phyloP scores from a whole-genome alignment of 371 early-diverging fungal genomes.

The Mortierella sp. region DNA sequence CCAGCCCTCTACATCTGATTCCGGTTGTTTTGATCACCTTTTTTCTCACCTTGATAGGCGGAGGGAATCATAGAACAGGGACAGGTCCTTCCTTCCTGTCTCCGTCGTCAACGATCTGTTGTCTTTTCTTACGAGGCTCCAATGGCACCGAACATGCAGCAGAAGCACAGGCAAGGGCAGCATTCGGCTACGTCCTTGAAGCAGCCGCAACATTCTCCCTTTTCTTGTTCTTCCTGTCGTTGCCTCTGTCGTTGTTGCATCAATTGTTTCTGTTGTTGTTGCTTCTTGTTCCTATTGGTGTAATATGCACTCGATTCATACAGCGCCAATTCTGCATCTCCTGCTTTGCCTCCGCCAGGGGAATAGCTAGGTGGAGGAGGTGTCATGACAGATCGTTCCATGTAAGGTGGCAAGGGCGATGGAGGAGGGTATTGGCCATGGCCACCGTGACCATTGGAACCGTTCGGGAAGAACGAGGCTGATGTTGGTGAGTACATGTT shows the following conservation, averaged over 20 bases:
- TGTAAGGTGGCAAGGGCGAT: conserved; percentile 42
- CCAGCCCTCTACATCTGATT: too few relatives aligned
- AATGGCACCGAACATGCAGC: conserved; percentile 39
- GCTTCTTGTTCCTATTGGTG: conserved; percentile 31
- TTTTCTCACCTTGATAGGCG: too few relatives aligned
- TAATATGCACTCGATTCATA: conserved; percentile 36
- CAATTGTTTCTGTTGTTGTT: conserved; percentile 23
- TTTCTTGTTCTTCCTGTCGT: conserved; percentile 16
- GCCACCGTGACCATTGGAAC: too few relatives aligned
- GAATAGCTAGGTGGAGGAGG: conserved; percentile 44
- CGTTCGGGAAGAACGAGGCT: conserved; percentile 40
- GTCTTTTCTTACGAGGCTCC: too few relatives aligned
- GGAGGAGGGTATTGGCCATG: conserved; percentile 34
- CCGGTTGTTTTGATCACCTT: too few relatives aligned
- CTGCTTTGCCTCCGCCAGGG: conserved; percentile 3
- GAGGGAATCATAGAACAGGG: too few relatives aligned
- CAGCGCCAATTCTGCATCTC: conserved; percentile 30
- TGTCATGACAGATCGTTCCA: conserved; percentile 28
- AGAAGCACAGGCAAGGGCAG: conserved; percentile 50
- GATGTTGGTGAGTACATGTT: conserved; percentile 44
- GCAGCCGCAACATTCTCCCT: conserved; percentile 33
- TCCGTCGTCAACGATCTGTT: too few relatives aligned
- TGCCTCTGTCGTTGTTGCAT: conserved; percentile 18
- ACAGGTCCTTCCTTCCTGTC: too few relatives aligned
- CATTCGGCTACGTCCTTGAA: conserved; percentile 35